Percentiles rank a stretch among this genome's conserved stretches.
Conservation (phyloP, 345 rosid species). For the Clausena lansium region DNA sequence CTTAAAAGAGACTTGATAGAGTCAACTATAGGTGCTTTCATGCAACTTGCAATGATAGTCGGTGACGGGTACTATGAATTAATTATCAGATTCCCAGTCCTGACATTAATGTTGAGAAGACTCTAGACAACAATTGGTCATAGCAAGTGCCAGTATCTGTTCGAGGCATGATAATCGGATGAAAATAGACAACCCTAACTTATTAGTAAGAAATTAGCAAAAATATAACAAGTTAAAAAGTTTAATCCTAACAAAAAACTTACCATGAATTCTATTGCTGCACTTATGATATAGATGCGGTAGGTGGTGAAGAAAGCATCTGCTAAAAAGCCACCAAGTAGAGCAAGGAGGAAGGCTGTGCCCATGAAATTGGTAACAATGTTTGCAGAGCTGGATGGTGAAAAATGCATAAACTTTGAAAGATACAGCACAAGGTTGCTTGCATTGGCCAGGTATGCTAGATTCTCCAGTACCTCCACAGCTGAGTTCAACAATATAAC, state of each 20-base stretch:
- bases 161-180: not conserved
- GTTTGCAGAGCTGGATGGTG: slow-evolving; percentile 81
- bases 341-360: slow-evolving; percentile 78
- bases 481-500: slow-evolving; percentile 27
- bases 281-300: slow-evolving; percentile 61
- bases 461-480: slow-evolving; percentile 87
- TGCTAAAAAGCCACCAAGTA: slow-evolving; percentile 85
- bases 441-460: slow-evolving; percentile 86
- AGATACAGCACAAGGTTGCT: slow-evolving; percentile 89
- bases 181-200: not conserved
- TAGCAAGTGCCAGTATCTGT: not conserved
- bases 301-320: slow-evolving; percentile 76
- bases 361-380: slow-evolving; percentile 90
- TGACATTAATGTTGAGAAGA: not conserved
- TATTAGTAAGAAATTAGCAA: not conserved
- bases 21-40: slow-evolving; percentile 7
- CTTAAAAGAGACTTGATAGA: slow-evolving; percentile 10
- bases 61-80: not conserved
- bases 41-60: not conserved
- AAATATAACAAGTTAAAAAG: not conserved
- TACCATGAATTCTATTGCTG: slow-evolving; percentile 71
- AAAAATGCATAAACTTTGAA: slow-evolving; percentile 66
- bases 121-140: not conserved
- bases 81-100: not conserved
- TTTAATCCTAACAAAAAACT: slow-evolving; percentile 15